Percentiles rank a stretch among this genome's conserved stretches.
Evolutionary conservation across 2,329 filamentous ascomycete species (phyloP).

Genomic region (Saccharata proteae): DNA sequence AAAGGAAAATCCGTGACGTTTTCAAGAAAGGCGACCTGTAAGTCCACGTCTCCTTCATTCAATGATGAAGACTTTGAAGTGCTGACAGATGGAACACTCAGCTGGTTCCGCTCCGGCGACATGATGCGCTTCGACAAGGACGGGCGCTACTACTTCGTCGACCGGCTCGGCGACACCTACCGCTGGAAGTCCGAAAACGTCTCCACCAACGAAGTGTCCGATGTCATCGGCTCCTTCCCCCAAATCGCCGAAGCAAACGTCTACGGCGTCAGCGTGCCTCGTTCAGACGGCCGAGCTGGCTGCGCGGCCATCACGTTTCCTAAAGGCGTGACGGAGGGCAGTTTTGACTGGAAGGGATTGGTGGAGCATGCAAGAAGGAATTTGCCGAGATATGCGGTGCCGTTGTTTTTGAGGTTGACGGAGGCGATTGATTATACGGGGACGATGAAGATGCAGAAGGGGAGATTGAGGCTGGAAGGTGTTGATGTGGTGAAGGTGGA

Average conservation of each 20-base stretch:
- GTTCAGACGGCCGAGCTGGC: conserved; percentile 39
- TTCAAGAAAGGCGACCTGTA: conserved; percentile 27
- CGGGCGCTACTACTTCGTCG: conserved; percentile 38
- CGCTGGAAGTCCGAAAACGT: conserved; percentile 41
- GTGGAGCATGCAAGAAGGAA: conserved; percentile 25
- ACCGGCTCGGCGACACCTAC: conserved; percentile 37
- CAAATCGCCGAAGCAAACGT: conserved; percentile 37
- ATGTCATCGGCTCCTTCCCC: conserved; percentile 32
- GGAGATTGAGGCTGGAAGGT: conserved; percentile 29
- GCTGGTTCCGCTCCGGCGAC: conserved; percentile 38
- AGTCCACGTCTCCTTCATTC: conserved; percentile 8
- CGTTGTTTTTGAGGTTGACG: conserved; percentile 30
- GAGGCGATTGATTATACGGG: conserved; percentile 31
- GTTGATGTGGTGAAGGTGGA: conserved; percentile 30
- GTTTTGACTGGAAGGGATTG: conserved; percentile 22
- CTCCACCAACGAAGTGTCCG: conserved; percentile 34
- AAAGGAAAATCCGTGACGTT: conserved; percentile 20
- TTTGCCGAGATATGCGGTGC: conserved; percentile 35
- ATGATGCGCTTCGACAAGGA: conserved; percentile 32
- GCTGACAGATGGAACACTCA: conserved; percentile 1
- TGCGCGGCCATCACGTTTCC: conserved; percentile 34
- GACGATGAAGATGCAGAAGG: conserved; percentile 35
- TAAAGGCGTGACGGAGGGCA: conserved; percentile 18
- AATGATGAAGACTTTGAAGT: neutral
- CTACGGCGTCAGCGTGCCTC: conserved; percentile 35